A percentile compares a stretch with the other conserved stretches of the same genome.
phyloP scores from a whole-genome alignment of 495 filamentous ascomycete species.

The Extremus antarcticus region DNA sequence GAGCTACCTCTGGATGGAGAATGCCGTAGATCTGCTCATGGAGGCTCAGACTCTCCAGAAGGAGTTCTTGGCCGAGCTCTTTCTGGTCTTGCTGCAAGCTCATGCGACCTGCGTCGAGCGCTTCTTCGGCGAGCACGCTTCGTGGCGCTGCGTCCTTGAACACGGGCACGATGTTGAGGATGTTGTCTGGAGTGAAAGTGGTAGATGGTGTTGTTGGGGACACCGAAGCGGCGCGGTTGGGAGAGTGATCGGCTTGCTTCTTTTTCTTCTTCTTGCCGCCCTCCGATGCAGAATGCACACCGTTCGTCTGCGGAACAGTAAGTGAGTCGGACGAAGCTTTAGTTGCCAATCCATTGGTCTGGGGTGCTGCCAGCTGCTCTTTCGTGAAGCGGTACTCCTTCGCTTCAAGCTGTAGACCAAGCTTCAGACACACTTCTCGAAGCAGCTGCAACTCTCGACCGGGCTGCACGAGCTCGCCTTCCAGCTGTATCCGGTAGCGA shows the following conservation, averaged over 20 bases:
- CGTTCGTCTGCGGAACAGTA: conserved; percentile 33
- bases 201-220: conserved; percentile 39
- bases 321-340: conserved; percentile 29
- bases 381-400: conserved; percentile 69
- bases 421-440: conserved; percentile 78
- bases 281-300: conserved; percentile 24
- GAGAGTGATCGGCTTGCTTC: conserved; percentile 42
- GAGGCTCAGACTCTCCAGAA: conserved; percentile 87
- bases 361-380: conserved; percentile 19
- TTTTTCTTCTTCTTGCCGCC: conserved; percentile 60
- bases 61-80: conserved; percentile 89
- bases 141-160: conserved; percentile 84
- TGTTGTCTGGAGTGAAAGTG: conserved; percentile 73
- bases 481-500: conserved; percentile 67
- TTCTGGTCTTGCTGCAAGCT: conserved; percentile 90
- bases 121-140: conserved; percentile 87
- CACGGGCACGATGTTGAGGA: conserved; percentile 82
- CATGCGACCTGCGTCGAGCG: conserved; percentile 86
- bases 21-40: conserved; percentile 99
- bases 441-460: conserved; percentile 72
- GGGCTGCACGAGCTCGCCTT: conserved; percentile 50
- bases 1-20: conserved; percentile 89
- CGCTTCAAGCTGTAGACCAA: conserved; percentile 78
- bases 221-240: conserved; percentile 40
- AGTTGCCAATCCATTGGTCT: conserved; percentile 1